These are phyloP conservation scores for Stereum hirsutum DNA, from an alignment of 1,284 basidiomycete genomes.

Conservation along the genomic window DNA sequence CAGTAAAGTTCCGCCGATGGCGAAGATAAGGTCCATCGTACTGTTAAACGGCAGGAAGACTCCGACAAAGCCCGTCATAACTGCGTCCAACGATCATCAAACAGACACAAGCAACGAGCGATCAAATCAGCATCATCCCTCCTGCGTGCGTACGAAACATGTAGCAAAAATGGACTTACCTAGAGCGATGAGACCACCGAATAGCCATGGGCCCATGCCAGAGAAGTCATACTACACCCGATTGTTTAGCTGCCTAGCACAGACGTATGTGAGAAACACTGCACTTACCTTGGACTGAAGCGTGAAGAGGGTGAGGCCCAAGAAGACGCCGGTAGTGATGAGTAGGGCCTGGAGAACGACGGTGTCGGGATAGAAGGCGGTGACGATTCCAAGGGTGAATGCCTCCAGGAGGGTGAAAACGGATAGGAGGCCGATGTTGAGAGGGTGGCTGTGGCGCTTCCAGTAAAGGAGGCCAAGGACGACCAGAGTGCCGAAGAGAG, in stretches of 20 bases:
- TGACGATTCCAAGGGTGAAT: constrained; percentile 68
- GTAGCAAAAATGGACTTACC: constrained; percentile 28
- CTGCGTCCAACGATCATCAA: constrained; percentile 23
- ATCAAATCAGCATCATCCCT: constrained; percentile 53
- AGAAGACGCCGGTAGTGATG: constrained; percentile 82
- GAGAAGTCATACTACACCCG: constrained; percentile 75
- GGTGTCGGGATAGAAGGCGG: constrained; percentile 68
- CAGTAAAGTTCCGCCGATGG: constrained; percentile 69
- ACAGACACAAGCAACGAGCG: constrained; percentile 42
- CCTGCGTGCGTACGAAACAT: no score
- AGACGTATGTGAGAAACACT: not conserved
- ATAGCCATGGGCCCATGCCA: constrained; percentile 78
- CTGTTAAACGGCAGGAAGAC: constrained; percentile 74
- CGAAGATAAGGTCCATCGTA: constrained; percentile 71
- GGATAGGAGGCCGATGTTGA: constrained; percentile 71
- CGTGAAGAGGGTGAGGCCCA: constrained; percentile 82
- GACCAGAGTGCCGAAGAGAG: constrained; percentile 66
- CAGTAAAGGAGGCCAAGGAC: constrained; percentile 75
- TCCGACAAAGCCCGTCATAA: constrained; percentile 69
- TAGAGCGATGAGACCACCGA: constrained; percentile 66
- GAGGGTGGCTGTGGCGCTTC: constrained; percentile 81
- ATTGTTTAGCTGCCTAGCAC: constrained; percentile 3
- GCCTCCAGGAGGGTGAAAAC: constrained; percentile 77
- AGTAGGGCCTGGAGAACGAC: constrained; percentile 83
- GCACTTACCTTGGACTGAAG: constrained; percentile 64